These are phyloP conservation scores for Cornus suecica DNA, from an alignment of 148 eudicot species.

Conservation along the genomic window DNA sequence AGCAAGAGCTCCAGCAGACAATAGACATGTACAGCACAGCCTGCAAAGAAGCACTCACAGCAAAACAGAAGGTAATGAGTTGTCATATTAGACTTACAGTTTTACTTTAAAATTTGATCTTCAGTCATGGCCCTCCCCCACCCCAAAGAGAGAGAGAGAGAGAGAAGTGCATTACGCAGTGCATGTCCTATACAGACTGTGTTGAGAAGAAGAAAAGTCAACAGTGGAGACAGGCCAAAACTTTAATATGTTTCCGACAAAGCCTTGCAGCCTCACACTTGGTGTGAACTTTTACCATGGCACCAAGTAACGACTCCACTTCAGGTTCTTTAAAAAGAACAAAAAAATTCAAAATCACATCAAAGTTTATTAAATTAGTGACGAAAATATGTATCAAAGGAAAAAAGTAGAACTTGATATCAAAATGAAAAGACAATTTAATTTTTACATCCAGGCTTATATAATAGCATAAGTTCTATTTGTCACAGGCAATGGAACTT, in stretches of 20 bases:
- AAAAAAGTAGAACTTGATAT: not conserved
- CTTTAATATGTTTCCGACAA: too few species aligned
- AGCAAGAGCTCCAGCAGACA: constrained; percentile 79
- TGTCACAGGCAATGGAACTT: constrained; percentile 61
- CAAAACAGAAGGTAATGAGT: constrained; percentile 62
- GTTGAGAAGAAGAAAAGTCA: too few species aligned
- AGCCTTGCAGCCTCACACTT: too few species aligned
- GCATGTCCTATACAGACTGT: too few species aligned
- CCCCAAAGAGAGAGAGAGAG: not conserved
- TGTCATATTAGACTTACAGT: not conserved
- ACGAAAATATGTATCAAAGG: not conserved
- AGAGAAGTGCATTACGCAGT: too few species aligned
- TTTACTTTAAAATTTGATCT: not conserved
- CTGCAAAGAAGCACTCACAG: constrained; percentile 76
- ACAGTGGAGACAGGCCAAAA: too few species aligned
- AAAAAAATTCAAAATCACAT: too few species aligned
- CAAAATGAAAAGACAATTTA: not conserved
- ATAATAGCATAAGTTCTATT: constrained; percentile 4
- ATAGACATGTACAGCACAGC: constrained; percentile 94
- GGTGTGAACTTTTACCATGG: too few species aligned
- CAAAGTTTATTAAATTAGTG: not conserved
- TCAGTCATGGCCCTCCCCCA: not conserved
- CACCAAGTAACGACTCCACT: too few species aligned
- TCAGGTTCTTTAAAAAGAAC: too few species aligned
- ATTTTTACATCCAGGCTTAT: not conserved